Base-by-base conservation (phyloP, 1,139 yeast genomes). In the Magnusiomyces starmeri region DNA sequence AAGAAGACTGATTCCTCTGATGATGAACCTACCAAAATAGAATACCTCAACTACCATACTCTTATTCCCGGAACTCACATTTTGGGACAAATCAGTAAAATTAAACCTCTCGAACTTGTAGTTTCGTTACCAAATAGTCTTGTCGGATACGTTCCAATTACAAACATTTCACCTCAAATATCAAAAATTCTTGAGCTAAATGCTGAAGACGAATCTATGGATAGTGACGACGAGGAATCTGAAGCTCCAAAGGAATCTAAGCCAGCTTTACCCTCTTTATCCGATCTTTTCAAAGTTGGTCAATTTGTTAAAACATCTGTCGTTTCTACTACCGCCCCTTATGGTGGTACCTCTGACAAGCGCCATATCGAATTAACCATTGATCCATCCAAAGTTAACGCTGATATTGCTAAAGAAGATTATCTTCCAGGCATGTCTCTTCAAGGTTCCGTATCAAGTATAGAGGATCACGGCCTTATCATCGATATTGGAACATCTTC, bases 381-480 rank as follows among this genome's bases (percentile, higher is more conserved):
- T 47, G 95, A 87, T 63, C 96, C 97, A 4, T 74, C 77, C 46
- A 69, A 71, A 43, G 87, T 85, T 10, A 94, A 92, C 64, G 73
- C 75, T 32, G 62, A 71, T 20, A 69, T 88, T 51, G 82, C 77
- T 46, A 90, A 82, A 49, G 92, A 83, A 49, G 96, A 87, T 64
- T 69, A 86, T 54, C 68, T 73, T 3, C 65, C 75, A 18, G 89
- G 89, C 39, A 75, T 78, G 60, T 65, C 83, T 7, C 64, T 92
- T 2, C 98, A 92, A 70, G 89, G 83, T 27, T 75, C 88, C 1
- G 81, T 92, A 18, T 76, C 75, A 54, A 84, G 95, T 50, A 70
- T 87, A 24, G 97, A 92, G 74, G 98, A 92, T 64, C 96, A 87
- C 65, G 98, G 98, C 69, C 76, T 82, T 16, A 79, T 87, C 54